These are phyloP conservation scores for Tolypocladium amazonense DNA, from an alignment of 2,329 filamentous ascomycete genomes.

Conservation along the genomic window DNA sequence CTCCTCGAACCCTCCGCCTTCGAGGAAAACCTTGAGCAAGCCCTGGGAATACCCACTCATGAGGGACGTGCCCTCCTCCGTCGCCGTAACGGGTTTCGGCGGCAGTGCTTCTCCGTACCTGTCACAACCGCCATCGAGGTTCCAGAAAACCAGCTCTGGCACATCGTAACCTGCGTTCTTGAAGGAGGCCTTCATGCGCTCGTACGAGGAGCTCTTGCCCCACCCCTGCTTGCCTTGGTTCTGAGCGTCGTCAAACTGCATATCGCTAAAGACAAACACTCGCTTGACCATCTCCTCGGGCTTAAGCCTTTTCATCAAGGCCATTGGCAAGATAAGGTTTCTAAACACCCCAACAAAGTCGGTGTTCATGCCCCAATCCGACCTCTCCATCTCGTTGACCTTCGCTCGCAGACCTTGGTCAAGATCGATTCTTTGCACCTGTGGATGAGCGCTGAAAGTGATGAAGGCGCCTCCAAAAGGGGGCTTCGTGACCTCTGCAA, in stretches of 20 bases:
- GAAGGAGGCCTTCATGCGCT: constrained; percentile 36
- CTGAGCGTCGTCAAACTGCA: constrained; percentile 42
- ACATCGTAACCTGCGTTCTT: constrained; percentile 42
- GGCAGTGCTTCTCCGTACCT: constrained; percentile 18
- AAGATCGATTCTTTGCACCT: constrained; percentile 29
- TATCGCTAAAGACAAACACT: constrained; percentile 50
- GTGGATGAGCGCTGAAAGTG: constrained; percentile 35
- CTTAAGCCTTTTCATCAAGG: constrained; percentile 34
- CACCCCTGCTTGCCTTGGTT: no score
- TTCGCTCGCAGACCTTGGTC: constrained; percentile 29
- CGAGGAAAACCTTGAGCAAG: constrained; percentile 47
- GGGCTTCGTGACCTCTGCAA: constrained; percentile 39
- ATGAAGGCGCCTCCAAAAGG: constrained; percentile 46
- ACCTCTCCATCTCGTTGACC: constrained; percentile 15
- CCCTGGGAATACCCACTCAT: constrained; percentile 48
- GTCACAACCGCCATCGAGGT: constrained; percentile 32
- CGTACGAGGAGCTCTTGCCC: constrained; percentile 34
- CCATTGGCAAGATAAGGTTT: constrained; percentile 42
- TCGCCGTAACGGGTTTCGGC: constrained; percentile 37
- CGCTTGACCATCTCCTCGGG: constrained; percentile 50
- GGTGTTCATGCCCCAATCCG: constrained; percentile 33
- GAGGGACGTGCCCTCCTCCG: constrained; percentile 32
- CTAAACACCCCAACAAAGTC: constrained; percentile 45
- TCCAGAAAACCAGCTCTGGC: constrained; percentile 52
- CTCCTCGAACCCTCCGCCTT: constrained; percentile 34